A percentile compares a stretch with the other conserved stretches of the same genome.
Conservation (phyloP, 371 early-diverging fungal species). For the Smittium mucronatum region DNA sequence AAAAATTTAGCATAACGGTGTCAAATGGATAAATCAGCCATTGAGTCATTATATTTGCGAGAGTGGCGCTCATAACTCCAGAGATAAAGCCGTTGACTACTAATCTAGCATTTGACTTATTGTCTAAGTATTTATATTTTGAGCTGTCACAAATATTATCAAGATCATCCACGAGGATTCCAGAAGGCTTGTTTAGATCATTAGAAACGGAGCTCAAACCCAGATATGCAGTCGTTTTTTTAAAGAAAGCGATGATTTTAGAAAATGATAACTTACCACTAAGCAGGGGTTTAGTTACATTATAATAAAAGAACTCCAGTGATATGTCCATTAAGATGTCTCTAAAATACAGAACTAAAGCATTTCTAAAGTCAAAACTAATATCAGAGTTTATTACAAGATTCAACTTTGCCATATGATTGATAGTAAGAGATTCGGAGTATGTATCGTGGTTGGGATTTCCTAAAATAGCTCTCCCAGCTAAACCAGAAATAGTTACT, state of each 20-base stretch:
- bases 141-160: not conserved
- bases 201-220: too few species aligned
- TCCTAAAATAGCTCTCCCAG: not conserved
- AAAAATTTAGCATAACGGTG: slow-evolving; percentile 7
- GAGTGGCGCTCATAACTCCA: not conserved
- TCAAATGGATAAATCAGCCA: slow-evolving; percentile 8
- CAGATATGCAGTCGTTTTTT: slow-evolving; percentile 3
- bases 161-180: not conserved
- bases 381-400: not conserved
- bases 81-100: not conserved
- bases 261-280: not conserved
- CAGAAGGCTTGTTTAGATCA: too few species aligned
- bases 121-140: not conserved
- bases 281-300: slow-evolving; percentile 4
- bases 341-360: not conserved
- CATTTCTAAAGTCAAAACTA: not conserved
- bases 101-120: not conserved
- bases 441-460: not conserved
- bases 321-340: not conserved
- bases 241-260: not conserved
- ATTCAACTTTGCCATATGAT: not conserved
- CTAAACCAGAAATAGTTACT: not conserved
- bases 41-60: slow-evolving; percentile 5
- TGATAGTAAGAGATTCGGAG: not conserved
- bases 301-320: not conserved